Evolutionary conservation across 75 land plant genomes (phyloP).

Genomic region (Adiantum capillusveneris): DNA sequence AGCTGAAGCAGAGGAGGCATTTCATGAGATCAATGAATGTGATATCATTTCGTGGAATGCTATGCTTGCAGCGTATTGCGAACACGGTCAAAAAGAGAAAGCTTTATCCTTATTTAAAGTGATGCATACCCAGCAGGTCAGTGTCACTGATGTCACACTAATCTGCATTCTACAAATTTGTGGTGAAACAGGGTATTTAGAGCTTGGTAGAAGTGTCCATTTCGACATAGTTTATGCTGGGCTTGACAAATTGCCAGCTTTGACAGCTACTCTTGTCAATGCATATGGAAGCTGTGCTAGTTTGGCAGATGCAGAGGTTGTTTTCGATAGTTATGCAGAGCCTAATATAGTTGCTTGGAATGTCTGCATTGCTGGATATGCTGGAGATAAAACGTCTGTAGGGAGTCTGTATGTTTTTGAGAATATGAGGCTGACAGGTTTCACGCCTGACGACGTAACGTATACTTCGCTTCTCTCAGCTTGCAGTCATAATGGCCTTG

Average conservation of each 20-base stretch:
- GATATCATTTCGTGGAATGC: constrained; percentile 18
- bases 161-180: constrained; percentile 11
- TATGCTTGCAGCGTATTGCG: constrained; percentile 13
- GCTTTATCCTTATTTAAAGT: constrained; percentile 10
- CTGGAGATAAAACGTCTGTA: neutral
- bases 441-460: constrained; percentile 10
- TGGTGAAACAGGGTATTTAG: constrained; percentile 5
- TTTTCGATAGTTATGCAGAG: constrained; percentile 11
- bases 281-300: constrained; percentile 23
- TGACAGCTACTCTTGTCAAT: constrained; percentile 16
- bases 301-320: constrained; percentile 11
- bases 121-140: constrained; percentile 10
- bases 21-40: constrained; percentile 6
- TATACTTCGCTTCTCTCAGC: constrained; percentile 12
- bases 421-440: constrained; percentile 7
- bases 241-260: constrained; percentile 7
- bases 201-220: constrained; percentile 6
- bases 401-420: constrained; percentile 12
- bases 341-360: constrained; percentile 13
- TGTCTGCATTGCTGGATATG: constrained; percentile 16
- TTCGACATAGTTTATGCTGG: neutral
- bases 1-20: constrained; percentile 4
- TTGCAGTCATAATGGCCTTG: constrained; percentile 16
- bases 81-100: constrained; percentile 9
- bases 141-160: constrained; percentile 15